phyloP scores from a whole-genome alignment of 176 grass and related monocot species.

The Oryza brachyantha region DNA sequence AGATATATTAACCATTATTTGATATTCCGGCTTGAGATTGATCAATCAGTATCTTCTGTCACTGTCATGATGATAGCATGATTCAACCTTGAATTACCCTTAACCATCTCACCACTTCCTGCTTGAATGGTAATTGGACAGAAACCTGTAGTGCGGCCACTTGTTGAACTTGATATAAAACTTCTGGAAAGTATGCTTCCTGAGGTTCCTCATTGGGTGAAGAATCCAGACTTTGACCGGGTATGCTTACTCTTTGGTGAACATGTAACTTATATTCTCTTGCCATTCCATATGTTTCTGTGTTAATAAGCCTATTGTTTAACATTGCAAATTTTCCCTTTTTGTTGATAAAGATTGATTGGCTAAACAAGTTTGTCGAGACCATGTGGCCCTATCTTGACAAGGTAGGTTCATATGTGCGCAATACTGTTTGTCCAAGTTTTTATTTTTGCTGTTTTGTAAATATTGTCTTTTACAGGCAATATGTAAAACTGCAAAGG shows the following conservation, averaged over 20 bases:
- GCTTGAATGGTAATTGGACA: constrained; percentile 23
- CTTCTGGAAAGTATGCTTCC: constrained; percentile 62
- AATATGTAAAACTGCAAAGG: constrained; percentile 74
- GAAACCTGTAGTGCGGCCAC: constrained; percentile 65
- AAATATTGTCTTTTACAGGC: constrained; percentile 46
- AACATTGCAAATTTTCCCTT: background rate
- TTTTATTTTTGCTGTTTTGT: background rate
- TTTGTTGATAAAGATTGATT: constrained; percentile 58
- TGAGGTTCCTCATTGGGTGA: constrained; percentile 83
- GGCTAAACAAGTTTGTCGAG: constrained; percentile 75
- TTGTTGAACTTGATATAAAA: constrained; percentile 67
- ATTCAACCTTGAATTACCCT: background rate
- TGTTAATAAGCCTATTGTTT: background rate
- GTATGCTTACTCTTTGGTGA: constrained; percentile 31
- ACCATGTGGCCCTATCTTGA: constrained; percentile 91
- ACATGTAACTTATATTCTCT: background rate
- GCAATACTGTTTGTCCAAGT: background rate
- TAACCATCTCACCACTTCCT: background rate
- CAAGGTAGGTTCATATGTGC: constrained; percentile 46
- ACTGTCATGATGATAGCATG: background rate
- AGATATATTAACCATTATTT: background rate
- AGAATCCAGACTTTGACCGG: constrained; percentile 83
- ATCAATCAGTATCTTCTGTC: background rate
- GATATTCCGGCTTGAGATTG: background rate
- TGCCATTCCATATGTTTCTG: constrained; percentile 1